phyloP scores from a whole-genome alignment of 1,284 basidiomycete species.

The Naganishia albida region DNA sequence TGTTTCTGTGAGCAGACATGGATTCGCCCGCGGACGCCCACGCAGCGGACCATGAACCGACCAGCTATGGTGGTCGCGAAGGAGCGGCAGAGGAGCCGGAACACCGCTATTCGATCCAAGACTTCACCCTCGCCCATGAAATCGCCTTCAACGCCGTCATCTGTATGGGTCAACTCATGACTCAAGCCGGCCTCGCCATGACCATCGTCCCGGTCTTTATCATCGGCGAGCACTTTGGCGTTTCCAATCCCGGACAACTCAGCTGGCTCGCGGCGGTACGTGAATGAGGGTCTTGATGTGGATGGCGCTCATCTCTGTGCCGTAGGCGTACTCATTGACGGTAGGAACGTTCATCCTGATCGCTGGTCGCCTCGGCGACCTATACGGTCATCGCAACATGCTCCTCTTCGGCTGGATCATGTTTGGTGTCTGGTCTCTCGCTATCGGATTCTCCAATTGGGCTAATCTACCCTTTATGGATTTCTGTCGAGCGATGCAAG shows the following conservation, averaged over 20 bases:
- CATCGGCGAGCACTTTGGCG: conserved; percentile 38
- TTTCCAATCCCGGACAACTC: conserved; percentile 36
- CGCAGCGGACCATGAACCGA: no score
- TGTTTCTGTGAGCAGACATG: no score
- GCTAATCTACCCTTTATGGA: conserved; percentile 32
- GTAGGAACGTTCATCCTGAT: conserved; percentile 42
- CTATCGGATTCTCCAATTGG: conserved; percentile 10
- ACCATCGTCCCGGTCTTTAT: conserved; percentile 39
- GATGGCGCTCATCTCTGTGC: background rate
- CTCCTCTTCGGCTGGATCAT: conserved; percentile 19
- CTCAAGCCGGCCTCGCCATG: conserved; percentile 41
- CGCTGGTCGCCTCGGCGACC: conserved; percentile 40
- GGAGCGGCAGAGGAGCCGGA: conserved; percentile 4
- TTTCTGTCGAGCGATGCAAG: conserved; percentile 40
- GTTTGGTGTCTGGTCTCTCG: conserved; percentile 21
- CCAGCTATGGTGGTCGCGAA: background rate
- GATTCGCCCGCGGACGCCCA: no score
- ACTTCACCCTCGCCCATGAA: conserved; percentile 29
- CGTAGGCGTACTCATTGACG: conserved; percentile 36
- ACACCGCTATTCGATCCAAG: conserved; percentile 22
- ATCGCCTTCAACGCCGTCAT: conserved; percentile 35
- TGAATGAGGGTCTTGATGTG: conserved; percentile 26
- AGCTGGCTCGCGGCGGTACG: conserved; percentile 40
- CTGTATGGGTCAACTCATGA: conserved; percentile 39
- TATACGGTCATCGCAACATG: conserved; percentile 36